phyloP scores from a whole-genome alignment of 306 rosid species.

The Castanospermum australe region DNA sequence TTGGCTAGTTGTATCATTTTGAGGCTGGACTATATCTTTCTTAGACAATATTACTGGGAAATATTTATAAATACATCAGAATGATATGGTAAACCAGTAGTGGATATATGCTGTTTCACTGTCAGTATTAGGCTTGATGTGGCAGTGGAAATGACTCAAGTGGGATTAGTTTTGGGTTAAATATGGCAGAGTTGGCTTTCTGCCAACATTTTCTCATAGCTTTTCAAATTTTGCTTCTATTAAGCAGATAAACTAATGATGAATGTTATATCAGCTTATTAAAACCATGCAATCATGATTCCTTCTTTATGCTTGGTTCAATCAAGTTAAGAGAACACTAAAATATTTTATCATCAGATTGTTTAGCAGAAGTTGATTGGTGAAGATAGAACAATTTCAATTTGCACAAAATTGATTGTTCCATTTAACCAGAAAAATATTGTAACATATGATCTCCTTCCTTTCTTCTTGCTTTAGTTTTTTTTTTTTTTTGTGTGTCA shows the following conservation, averaged over 20 bases:
- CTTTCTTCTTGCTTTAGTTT: background rate
- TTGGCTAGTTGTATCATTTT: background rate
- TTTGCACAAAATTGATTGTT: background rate
- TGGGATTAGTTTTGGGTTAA: background rate
- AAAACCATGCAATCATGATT: background rate
- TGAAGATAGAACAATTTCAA: background rate
- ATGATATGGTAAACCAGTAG: background rate
- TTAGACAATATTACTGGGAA: background rate
- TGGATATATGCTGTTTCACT: background rate
- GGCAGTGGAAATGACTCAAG: background rate
- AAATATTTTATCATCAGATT: too few relatives aligned
- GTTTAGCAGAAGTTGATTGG: background rate
- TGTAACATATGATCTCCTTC: background rate
- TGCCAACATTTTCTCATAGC: background rate
- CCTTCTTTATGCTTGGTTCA: background rate
- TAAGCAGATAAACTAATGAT: background rate
- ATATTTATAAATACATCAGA: background rate
- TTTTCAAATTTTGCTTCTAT: background rate
- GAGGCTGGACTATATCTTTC: background rate
- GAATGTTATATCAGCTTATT: background rate
- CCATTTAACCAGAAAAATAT: background rate
- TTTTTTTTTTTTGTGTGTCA: too few relatives aligned
- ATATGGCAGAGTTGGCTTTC: background rate
- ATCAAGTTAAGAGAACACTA: too few relatives aligned
- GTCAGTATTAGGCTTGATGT: background rate